Evolutionary conservation across 1,284 basidiomycete genomes (phyloP).

Genomic region (Cryptococcus sp.): DNA sequence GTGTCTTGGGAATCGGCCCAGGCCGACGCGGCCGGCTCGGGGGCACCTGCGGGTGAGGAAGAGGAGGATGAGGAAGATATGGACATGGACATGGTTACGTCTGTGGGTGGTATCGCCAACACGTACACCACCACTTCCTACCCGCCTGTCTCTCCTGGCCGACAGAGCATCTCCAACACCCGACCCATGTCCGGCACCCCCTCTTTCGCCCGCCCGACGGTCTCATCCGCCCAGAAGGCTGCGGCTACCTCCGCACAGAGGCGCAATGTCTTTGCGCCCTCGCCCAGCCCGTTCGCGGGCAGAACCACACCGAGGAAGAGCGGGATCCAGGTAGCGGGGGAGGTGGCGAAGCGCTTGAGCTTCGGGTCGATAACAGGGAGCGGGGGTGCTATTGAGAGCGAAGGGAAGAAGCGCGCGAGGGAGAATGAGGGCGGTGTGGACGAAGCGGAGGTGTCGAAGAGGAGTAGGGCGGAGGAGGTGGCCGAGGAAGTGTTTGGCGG

Average conservation of each 20-base stretch:
- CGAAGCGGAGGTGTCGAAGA: slow-evolving; percentile 7
- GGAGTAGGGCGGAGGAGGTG: not conserved
- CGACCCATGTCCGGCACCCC: slow-evolving; percentile 26
- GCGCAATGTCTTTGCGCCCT: slow-evolving; percentile 44
- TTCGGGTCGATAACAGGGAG: slow-evolving; percentile 29
- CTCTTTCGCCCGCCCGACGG: slow-evolving; percentile 42
- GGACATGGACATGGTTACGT: slow-evolving; percentile 42
- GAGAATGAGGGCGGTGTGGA: slow-evolving; percentile 14
- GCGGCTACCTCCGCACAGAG: slow-evolving; percentile 24
- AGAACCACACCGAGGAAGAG: slow-evolving; percentile 26
- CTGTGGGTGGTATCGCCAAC: slow-evolving; percentile 34
- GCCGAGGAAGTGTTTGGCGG: slow-evolving; percentile 19
- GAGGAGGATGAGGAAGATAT: slow-evolving; percentile 17
- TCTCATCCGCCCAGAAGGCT: slow-evolving; percentile 26
- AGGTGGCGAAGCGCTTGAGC: slow-evolving; percentile 39
- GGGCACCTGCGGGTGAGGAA: not conserved
- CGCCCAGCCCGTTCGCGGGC: slow-evolving; percentile 29
- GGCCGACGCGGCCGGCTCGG: not conserved
- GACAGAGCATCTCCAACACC: slow-evolving; percentile 14
- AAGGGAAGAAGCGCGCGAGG: slow-evolving; percentile 22
- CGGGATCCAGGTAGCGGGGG: slow-evolving; percentile 32
- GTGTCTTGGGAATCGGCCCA: not conserved
- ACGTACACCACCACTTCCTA: not conserved
- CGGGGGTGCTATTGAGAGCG: not conserved
- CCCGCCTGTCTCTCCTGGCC: slow-evolving; percentile 19